Percentiles rank a stretch among this genome's conserved stretches.
phyloP scores from a whole-genome alignment of 2,329 filamentous ascomycete genomes.

The Diaporthe helianthi region DNA sequence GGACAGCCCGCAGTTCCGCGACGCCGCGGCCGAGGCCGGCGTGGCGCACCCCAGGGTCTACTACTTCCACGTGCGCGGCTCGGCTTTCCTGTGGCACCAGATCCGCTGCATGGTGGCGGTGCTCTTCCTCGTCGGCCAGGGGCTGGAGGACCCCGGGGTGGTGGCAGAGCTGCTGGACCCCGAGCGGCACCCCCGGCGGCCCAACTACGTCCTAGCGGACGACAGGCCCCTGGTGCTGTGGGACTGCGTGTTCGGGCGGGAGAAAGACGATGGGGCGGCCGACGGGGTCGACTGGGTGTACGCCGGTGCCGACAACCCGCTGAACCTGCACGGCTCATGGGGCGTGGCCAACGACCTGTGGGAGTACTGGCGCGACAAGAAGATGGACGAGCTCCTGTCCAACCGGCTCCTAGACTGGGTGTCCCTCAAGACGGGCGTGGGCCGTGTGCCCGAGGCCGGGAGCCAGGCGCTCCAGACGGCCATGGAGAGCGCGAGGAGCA shows the following conservation, averaged over 20 bases:
- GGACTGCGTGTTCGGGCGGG: constrained; percentile 80
- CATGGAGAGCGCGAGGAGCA: constrained; percentile 32
- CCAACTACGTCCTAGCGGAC: constrained; percentile 88
- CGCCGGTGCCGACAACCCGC: constrained; percentile 62
- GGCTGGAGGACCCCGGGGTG: constrained; percentile 77
- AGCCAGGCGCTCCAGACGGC: constrained; percentile 46
- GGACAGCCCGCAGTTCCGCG: constrained; percentile 51
- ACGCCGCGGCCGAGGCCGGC: constrained; percentile 38
- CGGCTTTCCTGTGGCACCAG: constrained; percentile 97
- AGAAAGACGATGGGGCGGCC: constrained; percentile 38
- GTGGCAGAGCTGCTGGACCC: constrained; percentile 79
- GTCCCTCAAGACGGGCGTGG: constrained; percentile 46
- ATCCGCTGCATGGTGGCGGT: constrained; percentile 93
- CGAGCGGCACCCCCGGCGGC: constrained; percentile 73
- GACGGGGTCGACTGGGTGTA: constrained; percentile 81
- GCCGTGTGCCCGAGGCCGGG: constrained; percentile 45
- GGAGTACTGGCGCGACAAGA: constrained; percentile 81
- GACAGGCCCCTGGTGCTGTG: constrained; percentile 92
- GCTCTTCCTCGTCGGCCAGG: constrained; percentile 91
- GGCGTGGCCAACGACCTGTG: constrained; percentile 79
- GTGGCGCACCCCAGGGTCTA: constrained; percentile 71
- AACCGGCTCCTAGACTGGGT: constrained; percentile 74
- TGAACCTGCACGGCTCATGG: constrained; percentile 67
- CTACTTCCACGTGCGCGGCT: constrained; percentile 86
- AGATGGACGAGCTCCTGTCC: constrained; percentile 89